Conservation (phyloP, 192 early-diverging fungal genomes). For the Gigaspora rosea region DNA sequence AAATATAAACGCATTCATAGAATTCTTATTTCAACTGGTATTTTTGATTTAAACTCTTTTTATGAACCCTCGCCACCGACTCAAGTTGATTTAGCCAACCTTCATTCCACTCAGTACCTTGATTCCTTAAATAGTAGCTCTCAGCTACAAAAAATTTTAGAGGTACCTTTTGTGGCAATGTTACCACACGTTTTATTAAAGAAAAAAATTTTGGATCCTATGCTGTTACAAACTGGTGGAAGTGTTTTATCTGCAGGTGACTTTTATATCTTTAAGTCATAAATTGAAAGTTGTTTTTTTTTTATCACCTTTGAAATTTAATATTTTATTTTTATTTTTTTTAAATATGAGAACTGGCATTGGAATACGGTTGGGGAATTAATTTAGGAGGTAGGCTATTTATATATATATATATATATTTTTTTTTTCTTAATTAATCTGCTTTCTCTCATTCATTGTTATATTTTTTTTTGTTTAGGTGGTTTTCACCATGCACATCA, state of each 20-base stretch:
- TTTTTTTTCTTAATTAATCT: background rate
- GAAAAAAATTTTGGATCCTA: constrained; percentile 28
- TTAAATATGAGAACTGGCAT: constrained; percentile 14
- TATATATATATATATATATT: background rate
- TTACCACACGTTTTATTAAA: constrained; percentile 23
- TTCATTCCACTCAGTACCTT: constrained; percentile 30
- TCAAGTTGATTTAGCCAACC: background rate
- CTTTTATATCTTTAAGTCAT: no score
- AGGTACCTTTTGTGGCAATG: constrained; percentile 26
- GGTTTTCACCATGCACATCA: constrained; percentile 35
- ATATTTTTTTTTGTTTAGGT: background rate
- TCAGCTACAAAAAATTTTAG: constrained; percentile 19
- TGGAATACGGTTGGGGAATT: constrained; percentile 33
- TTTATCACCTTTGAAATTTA: no score
- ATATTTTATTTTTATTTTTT: no score
- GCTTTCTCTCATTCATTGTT: background rate
- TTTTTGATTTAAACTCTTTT: constrained; percentile 8
- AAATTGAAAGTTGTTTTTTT: no score
- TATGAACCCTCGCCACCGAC: constrained; percentile 25
- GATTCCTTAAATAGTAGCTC: constrained; percentile 20
- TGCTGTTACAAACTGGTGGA: constrained; percentile 33
- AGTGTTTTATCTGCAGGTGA: constrained; percentile 21
- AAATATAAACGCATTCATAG: constrained; percentile 27
- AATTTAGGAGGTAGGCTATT: constrained; percentile 23
- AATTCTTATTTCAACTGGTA: constrained; percentile 5